A percentile compares a stretch with the other conserved stretches of the same genome.
These are phyloP conservation scores for Cyclanthera cordifolia DNA, from an alignment of 306 rosid species.

Conservation along the genomic window DNA sequence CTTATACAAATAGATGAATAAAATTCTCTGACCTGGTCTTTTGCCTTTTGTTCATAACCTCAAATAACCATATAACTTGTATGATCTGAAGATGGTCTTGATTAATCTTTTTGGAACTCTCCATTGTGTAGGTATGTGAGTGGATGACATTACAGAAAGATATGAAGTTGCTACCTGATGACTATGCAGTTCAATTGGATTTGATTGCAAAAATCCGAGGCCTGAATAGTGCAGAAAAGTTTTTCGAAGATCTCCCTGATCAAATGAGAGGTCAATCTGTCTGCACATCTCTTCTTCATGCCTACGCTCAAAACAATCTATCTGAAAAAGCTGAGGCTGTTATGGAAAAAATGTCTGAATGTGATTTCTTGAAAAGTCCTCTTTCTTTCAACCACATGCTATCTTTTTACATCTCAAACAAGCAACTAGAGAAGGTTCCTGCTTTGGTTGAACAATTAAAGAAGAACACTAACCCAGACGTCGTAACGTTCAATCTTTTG, in stretches of 20 bases:
- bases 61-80: background rate
- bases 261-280: slow-evolving; percentile 31
- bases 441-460: slow-evolving; percentile 44
- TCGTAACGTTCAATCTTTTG: slow-evolving; percentile 58
- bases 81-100: background rate
- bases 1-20: background rate
- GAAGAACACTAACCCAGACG: slow-evolving; percentile 48
- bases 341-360: slow-evolving; percentile 68
- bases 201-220: slow-evolving; percentile 86
- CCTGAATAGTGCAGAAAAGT: slow-evolving; percentile 65
- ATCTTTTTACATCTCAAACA: slow-evolving; percentile 50
- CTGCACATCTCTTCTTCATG: slow-evolving; percentile 67
- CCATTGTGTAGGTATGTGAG: slow-evolving; percentile 59
- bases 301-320: slow-evolving; percentile 51
- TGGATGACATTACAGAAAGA: slow-evolving; percentile 77
- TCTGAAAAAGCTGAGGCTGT: slow-evolving; percentile 65
- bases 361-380: slow-evolving; percentile 44
- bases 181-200: slow-evolving; percentile 84
- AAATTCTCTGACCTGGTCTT: background rate
- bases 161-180: slow-evolving; percentile 55
- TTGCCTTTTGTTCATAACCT: background rate
- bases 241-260: slow-evolving; percentile 80
- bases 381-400: slow-evolving; percentile 80
- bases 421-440: slow-evolving; percentile 52
- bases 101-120: slow-evolving; percentile 7